Evolutionary conservation across 225 moss, liverwort and hornwort species (phyloP).

Genomic region (Pleurozium schreberi): DNA sequence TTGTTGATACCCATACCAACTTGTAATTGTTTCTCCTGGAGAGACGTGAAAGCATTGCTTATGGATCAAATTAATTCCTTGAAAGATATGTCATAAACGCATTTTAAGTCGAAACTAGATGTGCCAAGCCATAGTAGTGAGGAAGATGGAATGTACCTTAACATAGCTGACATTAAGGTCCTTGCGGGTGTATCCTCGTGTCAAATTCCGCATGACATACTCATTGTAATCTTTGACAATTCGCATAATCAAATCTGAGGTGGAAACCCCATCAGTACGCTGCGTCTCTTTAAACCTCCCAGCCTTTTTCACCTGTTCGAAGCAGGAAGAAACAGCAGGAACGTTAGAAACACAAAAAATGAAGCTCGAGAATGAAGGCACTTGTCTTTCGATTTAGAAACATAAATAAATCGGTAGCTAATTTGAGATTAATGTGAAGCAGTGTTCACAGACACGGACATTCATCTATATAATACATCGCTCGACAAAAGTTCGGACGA

Average conservation of each 20-base stretch:
- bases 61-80: not conserved
- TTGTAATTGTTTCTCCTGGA: slow-evolving; percentile 91
- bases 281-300: slow-evolving; percentile 91
- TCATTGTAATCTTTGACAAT: slow-evolving; percentile 98
- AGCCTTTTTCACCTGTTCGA: slow-evolving; percentile 76
- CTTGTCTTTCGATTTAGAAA: not conserved
- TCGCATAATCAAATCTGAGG: slow-evolving; percentile 95
- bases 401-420: not conserved
- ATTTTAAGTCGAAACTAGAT: not conserved
- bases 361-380: not conserved
- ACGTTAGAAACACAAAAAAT: not conserved
- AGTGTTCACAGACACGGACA: not conserved
- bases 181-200: slow-evolving; percentile 90
- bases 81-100: not conserved
- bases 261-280: slow-evolving; percentile 93
- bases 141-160: slow-evolving; percentile 39
- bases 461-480: not conserved
- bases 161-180: slow-evolving; percentile 98
- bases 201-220: slow-evolving; percentile 96
- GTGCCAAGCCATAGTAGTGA: not conserved
- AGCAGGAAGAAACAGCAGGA: not conserved
- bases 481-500: not conserved
- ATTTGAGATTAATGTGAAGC: not conserved
- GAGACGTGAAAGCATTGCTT: not conserved
- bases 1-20: slow-evolving; percentile 95